Percentiles rank a stretch among this genome's conserved stretches.
phyloP scores from a whole-genome alignment of 805 yeast species.

The Limtongia smithiae region DNA sequence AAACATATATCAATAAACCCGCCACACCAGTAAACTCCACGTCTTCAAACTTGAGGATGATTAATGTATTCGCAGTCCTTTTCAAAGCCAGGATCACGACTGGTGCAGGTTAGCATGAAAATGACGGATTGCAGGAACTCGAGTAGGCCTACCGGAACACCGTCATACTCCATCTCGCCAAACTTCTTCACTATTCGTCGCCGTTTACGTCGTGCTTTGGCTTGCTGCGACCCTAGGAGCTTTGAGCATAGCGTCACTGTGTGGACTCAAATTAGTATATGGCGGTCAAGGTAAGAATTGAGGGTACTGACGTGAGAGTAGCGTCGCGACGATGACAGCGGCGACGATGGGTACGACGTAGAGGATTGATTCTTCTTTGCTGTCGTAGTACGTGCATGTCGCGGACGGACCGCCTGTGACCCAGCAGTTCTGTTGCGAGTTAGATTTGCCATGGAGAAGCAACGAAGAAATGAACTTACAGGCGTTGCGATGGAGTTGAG shows the following conservation, averaged over 20 bases:
- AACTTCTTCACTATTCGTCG: constrained; percentile 19
- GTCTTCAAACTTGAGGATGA: no score
- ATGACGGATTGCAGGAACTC: no score
- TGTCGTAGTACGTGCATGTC: constrained; percentile 7
- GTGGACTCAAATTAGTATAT: not conserved
- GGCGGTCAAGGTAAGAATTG: not conserved
- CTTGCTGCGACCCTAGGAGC: constrained; percentile 17
- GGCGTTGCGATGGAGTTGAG: constrained; percentile 19
- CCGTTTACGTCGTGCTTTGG: constrained; percentile 20
- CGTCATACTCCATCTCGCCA: constrained; percentile 27
- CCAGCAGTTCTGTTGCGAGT: constrained; percentile 19
- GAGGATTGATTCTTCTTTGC: constrained; percentile 1
- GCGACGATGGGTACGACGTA: constrained; percentile 26
- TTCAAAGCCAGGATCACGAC: no score
- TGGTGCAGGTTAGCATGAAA: no score
- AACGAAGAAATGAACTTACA: not conserved
- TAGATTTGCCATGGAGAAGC: not conserved
- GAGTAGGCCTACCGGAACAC: no score
- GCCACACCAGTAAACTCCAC: no score
- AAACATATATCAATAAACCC: no score
- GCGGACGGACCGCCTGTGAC: constrained; percentile 26
- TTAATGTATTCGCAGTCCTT: no score
- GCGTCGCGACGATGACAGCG: constrained; percentile 15
- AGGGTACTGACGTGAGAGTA: constrained; percentile 14
- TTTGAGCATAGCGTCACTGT: constrained; percentile 20